Base-by-base conservation (phyloP, 176 grass and related monocot species). In the Elymus sibiricus region DNA sequence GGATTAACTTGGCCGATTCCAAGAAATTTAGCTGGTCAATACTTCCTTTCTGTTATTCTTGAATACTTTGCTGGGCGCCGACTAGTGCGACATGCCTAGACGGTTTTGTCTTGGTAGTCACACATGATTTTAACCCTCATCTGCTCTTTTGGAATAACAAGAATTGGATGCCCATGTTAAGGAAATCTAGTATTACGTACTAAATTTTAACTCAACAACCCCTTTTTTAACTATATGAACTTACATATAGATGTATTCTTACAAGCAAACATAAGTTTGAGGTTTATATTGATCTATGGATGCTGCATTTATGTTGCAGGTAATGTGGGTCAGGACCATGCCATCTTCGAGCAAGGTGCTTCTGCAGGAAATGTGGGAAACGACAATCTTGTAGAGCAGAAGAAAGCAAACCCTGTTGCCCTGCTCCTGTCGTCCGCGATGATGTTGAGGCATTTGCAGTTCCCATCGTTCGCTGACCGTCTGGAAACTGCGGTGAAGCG, bases 301-400 rank as follows among this genome's bases (percentile, higher is more conserved):
- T 29, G 29, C 29, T 29, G 29, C 29, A 29, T 29, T 2, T 29
- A 29, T 29, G 29, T 29, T 29, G 29, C 29, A 98, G 95, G 95
- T 53, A 98, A 98, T 80, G 95, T 98, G 46, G 95, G 95, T 65
- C 95, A 95, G 79, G 93, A 98, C 76, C 91, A 98, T 85, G 95
- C 95, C 0, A 71, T 98, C 78, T 98, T 98, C 17, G 95, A 98
- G 90, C 95, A 98, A 91, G 95, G 95, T 77, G 95, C 95, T 84
- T 98, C 95, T 22, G 95, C 95, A 31, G 95, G 95, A 79, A 98
- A 95, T 43, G 93, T 94, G 3, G 95, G 95, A 11, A 98, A 91
- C 1, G 83, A 92, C 69, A 95, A 95, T 2, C 82, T 98, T 19
- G 62, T 93, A 1, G 89, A 92, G 82, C 89, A 29, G 29, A 29